Conservation (phyloP, 345 rosid species). For the Eucalyptus tenuipes region DNA sequence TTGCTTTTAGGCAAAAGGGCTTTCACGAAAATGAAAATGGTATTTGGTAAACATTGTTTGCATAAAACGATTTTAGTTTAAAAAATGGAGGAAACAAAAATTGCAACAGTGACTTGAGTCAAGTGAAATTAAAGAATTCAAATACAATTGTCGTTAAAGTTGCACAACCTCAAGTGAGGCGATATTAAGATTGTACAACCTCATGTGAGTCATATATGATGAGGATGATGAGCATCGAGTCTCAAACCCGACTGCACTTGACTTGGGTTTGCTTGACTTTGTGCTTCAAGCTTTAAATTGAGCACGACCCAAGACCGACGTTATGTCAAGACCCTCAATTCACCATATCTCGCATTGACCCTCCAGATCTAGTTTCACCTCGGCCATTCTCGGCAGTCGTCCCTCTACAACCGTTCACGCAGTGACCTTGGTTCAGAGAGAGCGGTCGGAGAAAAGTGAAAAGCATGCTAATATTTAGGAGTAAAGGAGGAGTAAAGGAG, state of each 20-base stretch:
- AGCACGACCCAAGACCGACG: rapidly evolving
- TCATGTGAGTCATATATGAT: rapidly evolving
- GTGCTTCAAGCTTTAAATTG: rapidly evolving
- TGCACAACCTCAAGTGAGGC: rapidly evolving
- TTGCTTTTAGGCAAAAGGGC: not conserved
- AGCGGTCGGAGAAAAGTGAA: not conserved
- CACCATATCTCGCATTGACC: not conserved
- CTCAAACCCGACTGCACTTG: too few relatives aligned
- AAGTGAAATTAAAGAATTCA: rapidly evolving
- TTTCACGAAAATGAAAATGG: not conserved
- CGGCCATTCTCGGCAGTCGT: not conserved
- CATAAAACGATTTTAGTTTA: not conserved
- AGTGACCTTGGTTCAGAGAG: not conserved
- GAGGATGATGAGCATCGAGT: not conserved
- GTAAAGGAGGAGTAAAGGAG: not conserved
- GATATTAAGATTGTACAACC: rapidly evolving
- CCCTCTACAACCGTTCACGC: not conserved
- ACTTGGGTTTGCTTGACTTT: not conserved
- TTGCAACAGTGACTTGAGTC: rapidly evolving
- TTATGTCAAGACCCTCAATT: not conserved
- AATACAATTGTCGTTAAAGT: rapidly evolving
- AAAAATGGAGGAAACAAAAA: not conserved
- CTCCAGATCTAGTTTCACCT: not conserved
- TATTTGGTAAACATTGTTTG: too few relatives aligned
- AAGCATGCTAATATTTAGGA: too few relatives aligned